A percentile compares a stretch with the other conserved stretches of the same genome.
Conservation (phyloP, 1,139 yeast species). For the Insectozyma bohioensis region DNA sequence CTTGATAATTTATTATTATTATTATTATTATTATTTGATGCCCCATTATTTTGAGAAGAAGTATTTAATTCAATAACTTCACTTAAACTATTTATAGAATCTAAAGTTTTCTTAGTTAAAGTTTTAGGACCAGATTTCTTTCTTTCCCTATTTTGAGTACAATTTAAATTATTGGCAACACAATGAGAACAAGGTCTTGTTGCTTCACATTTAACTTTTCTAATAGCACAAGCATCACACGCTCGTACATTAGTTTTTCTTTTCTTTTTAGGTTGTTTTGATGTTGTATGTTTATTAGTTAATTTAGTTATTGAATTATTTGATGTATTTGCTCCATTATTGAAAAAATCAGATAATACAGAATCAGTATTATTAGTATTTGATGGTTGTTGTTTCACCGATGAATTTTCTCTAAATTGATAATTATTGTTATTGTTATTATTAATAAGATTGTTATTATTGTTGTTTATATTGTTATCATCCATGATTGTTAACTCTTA, state of each 20-base stretch:
- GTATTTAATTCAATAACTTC: conserved; percentile 17
- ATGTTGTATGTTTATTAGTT: conserved; percentile 15
- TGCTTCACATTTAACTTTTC: conserved; percentile 44
- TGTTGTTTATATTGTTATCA: too few relatives aligned
- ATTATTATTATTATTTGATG: conserved; percentile 1
- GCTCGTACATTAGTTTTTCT: conserved; percentile 29
- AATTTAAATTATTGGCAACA: conserved; percentile 32
- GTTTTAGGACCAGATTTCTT: conserved; percentile 47
- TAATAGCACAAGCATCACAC: conserved; percentile 47
- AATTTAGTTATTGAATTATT: conserved; percentile 11
- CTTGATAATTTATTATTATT: neutral
- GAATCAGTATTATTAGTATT: too few relatives aligned
- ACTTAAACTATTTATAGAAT: conserved; percentile 29
- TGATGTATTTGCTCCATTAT: conserved; percentile 7
- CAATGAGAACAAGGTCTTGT: conserved; percentile 43
- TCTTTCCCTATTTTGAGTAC: conserved; percentile 39
- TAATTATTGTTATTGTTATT: conserved; percentile 1
- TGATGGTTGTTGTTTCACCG: too few relatives aligned
- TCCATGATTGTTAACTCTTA: too few relatives aligned
- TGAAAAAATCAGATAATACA: conserved; percentile 4
- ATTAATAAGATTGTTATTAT: neutral
- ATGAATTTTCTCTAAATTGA: neutral
- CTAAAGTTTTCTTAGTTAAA: conserved; percentile 37
- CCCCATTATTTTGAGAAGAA: conserved; percentile 7
- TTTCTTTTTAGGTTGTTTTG: conserved; percentile 18